Percentiles rank a stretch among this genome's conserved stretches.
phyloP scores from a whole-genome alignment of 2,329 filamentous ascomycete species.

The Plenodomus lindquistii region DNA sequence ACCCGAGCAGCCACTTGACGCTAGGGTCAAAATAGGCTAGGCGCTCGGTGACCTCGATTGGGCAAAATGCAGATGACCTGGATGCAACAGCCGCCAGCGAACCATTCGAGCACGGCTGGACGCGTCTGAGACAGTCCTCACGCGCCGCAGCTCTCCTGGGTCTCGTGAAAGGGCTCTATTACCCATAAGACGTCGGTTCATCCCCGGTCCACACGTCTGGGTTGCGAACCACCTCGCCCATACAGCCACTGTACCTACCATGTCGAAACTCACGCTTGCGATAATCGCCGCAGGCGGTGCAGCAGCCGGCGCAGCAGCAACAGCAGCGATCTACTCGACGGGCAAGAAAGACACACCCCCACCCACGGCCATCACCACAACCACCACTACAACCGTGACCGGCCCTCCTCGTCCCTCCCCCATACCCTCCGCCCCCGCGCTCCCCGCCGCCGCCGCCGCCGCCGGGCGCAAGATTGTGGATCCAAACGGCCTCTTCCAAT shows the following conservation, averaged over 20 bases:
- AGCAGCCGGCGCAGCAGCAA: conserved; percentile 54
- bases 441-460: conserved; percentile 27
- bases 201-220: background rate
- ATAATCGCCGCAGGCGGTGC: conserved; percentile 54
- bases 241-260: conserved; percentile 24
- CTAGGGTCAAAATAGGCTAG: conserved; percentile 20
- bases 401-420: conserved; percentile 29
- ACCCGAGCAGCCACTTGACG: background rate
- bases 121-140: conserved; percentile 43
- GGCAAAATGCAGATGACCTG: conserved; percentile 34
- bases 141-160: conserved; percentile 39
- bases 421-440: conserved; percentile 27
- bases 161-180: conserved; percentile 10
- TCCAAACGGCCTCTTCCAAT: conserved; percentile 57
- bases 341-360: conserved; percentile 31
- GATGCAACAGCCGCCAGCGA: conserved; percentile 30
- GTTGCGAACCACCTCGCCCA: background rate
- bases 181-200: conserved; percentile 19
- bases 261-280: conserved; percentile 57
- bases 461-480: conserved; percentile 47
- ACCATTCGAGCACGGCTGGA: conserved; percentile 31
- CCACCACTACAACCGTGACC: conserved; percentile 42
- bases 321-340: conserved; percentile 51
- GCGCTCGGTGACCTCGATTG: conserved; percentile 19
- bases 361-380: conserved; percentile 30